phyloP scores from a whole-genome alignment of 148 eudicot species.

The Dysphania ambrosioides region DNA sequence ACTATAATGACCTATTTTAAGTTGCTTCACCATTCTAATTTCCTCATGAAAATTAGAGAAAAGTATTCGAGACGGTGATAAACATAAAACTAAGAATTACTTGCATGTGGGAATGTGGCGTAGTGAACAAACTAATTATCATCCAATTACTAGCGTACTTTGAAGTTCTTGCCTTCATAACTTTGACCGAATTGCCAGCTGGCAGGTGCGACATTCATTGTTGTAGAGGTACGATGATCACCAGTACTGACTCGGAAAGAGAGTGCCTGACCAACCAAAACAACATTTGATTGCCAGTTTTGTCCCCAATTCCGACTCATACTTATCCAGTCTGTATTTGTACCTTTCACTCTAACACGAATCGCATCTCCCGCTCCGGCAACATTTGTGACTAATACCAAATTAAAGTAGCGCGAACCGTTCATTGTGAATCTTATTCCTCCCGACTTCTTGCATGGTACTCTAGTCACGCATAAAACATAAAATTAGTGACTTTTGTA shows the following conservation, averaged over 20 bases:
- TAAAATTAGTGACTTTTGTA: no score
- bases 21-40: background rate
- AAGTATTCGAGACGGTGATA: background rate
- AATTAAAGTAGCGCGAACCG: conserved; percentile 77
- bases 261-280: conserved; percentile 61
- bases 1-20: conserved; percentile 9
- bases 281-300: conserved; percentile 74
- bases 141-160: conserved; percentile 37
- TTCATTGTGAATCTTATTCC: conserved; percentile 79
- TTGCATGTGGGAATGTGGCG: background rate
- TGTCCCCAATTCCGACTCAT: conserved; percentile 92
- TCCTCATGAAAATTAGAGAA: conserved; percentile 25
- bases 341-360: conserved; percentile 53
- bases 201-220: conserved; percentile 58
- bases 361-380: conserved; percentile 73
- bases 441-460: conserved; percentile 67
- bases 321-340: conserved; percentile 59
- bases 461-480: conserved; percentile 39
- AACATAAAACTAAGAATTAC: background rate
- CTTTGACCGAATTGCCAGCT: conserved; percentile 77
- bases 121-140: background rate
- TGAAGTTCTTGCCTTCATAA: conserved; percentile 71
- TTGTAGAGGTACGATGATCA: conserved; percentile 58
- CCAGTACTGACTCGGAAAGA: conserved; percentile 59
- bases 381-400: conserved; percentile 62